Evolutionary conservation across 441 rosid genomes (phyloP), one percentile per base, ranked within the genome.

Genomic region (Erodium texanum): DNA sequence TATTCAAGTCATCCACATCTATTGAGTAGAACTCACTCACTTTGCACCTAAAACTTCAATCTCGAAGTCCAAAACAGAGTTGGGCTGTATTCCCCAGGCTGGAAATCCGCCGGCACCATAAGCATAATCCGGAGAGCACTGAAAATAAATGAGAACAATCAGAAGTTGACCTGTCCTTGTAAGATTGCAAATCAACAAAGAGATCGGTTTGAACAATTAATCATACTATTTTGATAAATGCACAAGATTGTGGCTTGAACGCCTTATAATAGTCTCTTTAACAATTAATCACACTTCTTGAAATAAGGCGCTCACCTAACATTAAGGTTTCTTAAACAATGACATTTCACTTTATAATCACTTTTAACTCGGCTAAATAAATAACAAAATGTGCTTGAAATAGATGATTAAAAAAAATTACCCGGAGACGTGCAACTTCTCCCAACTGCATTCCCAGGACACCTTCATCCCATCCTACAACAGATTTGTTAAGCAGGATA

Each of bases 381-480:
- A 20, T 58, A 58, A 20, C 62, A 20, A 23, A 58, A 58, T 58
- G 27, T 58, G 15, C 20, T 56, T 56, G 24, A 56, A 34, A 62
- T 5, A 62, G 0, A 41, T 24, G 7, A 24, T 24, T 24, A 14
- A 71, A 61, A 62, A 0, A 52, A 65, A 71, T 82, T 85, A 93
- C 98, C 98, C 82, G 82, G 43, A 90, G 84, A 64, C 91, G 94
- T 79, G 98, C 97, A 68, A 80, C 81, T 76, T 93, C 98, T 80
- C 97, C 98, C 63, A 88, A 71, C 78, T 90, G 96, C 98, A 93
- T 93, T 72, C 89, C 97, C 78, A 87, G 2, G 73, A 93, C 98
- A 64, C 98, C 98, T 85, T 90, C 98, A 83, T 93, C 98, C 97
- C 97, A 90, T 75, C 98, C 98, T 93, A 74, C 74, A 78, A 74